Conservation (phyloP, 345 rosid species). For the Lepidium sativum region DNA sequence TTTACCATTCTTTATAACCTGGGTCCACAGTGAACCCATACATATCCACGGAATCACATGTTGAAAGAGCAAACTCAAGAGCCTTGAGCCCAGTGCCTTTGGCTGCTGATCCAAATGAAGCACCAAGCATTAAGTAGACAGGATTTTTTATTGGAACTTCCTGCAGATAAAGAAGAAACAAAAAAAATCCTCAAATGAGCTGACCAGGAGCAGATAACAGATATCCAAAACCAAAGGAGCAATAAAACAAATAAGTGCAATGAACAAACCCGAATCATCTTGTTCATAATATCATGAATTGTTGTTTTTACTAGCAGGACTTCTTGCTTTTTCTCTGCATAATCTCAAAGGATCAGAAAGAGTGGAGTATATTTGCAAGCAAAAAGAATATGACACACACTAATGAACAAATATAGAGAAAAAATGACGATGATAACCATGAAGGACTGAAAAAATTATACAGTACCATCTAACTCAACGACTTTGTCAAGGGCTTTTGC, state of each 20-base stretch:
- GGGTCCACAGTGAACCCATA: conserved; percentile 98
- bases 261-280: conserved; percentile 78
- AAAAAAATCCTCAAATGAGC: not conserved
- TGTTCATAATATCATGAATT: conserved; percentile 88
- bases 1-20: conserved; percentile 90
- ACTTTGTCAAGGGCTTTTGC: conserved; percentile 99
- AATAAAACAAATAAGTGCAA: not conserved
- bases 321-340: conserved; percentile 73
- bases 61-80: conserved; percentile 85
- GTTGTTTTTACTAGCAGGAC: conserved; percentile 79
- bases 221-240: not conserved
- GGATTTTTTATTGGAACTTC: conserved; percentile 88
- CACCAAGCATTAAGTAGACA: conserved; percentile 88
- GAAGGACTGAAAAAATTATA: not conserved
- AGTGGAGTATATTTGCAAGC: not conserved
- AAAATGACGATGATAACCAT: not conserved
- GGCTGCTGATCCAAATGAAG: conserved; percentile 96
- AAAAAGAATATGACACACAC: not conserved
- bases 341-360: conserved; percentile 17
- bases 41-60: conserved; percentile 89
- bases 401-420: not conserved
- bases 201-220: not conserved
- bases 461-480: conserved; percentile 88
- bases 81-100: conserved; percentile 98
- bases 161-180: conserved; percentile 33